Evolutionary conservation across 2,329 filamentous ascomycete genomes (phyloP), one percentile per base, ranked within the genome.

Genomic region (Diaporthe capsici): DNA sequence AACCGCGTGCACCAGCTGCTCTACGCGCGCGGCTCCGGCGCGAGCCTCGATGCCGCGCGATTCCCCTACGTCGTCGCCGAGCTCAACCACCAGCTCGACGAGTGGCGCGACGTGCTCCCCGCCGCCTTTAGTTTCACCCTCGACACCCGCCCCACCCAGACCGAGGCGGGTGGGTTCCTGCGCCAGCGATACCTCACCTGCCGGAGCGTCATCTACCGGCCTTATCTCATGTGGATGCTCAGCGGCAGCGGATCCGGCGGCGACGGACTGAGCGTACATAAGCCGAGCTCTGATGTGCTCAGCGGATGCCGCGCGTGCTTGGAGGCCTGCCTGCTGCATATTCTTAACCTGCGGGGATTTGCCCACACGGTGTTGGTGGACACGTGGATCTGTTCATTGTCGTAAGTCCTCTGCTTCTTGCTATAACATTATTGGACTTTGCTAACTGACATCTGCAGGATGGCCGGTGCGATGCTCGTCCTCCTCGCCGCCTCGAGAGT

Each of bases 381-480:
- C 77, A 88, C 87, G 0, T 90, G 88, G 88, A 89, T 90, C 31
- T 90, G 88, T 61, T 88, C 87, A 0, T 78, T 90, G 0, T 89
- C 87, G 87, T 89, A 81, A 79, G 86, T 83, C 1, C 4, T 4
- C 17, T 4, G 25, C 20, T 25, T 39, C 53, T 31, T 13, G 7
- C 17, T 13, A 5, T 5, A 4, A 51, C 37, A 6, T 58, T 13
- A 5, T 22, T 2, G 3, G 0, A 25, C 6, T 68, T 58, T 25
- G 3, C 63, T 53, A 4, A 53, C 15, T 55, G n/a, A 4, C 61
- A 63, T 8, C 4, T 20, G 6, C 37, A 88, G 87, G 0, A 88
- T 88, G 87, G 86, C 87, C 0, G 85, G 85, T 0, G 86, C 86
- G 4, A 89, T 88, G 87, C 83, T 88, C 4, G 84, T 89, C 0